Conservation (phyloP, 78 protist genomes). For the Cavenderia fasciculata region DNA sequence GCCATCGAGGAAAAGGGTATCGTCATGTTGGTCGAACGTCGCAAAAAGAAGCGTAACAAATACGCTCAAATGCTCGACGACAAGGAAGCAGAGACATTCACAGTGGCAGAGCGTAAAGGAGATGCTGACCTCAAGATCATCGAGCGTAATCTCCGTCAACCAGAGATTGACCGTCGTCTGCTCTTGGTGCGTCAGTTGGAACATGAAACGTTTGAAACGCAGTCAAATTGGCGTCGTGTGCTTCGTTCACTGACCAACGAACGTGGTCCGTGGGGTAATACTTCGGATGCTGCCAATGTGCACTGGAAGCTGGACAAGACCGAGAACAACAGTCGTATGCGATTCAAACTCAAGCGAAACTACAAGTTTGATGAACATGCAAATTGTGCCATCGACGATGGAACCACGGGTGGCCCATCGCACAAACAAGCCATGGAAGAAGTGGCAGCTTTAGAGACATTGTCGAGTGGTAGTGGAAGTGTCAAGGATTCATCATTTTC, state of each 20-base stretch:
- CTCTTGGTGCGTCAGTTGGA: neutral
- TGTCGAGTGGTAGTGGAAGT: neutral
- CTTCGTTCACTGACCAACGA: slow-evolving; percentile 50
- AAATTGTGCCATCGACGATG: slow-evolving; percentile 59
- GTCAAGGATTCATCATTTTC: slow-evolving; percentile 6
- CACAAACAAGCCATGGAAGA: too few relatives aligned
- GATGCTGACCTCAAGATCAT: slow-evolving; percentile 23
- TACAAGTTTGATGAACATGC: slow-evolving; percentile 75
- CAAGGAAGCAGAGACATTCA: slow-evolving; percentile 48
- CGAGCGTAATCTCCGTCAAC: neutral
- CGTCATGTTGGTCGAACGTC: neutral
- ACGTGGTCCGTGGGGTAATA: slow-evolving; percentile 77
- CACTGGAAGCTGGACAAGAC: slow-evolving; percentile 83
- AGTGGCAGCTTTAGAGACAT: neutral
- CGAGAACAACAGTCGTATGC: slow-evolving; percentile 71
- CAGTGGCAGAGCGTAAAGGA: slow-evolving; percentile 40
- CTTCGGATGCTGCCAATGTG: neutral
- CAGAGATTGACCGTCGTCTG: slow-evolving; percentile 33
- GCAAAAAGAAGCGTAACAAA: slow-evolving; percentile 40
- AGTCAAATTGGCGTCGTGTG: slow-evolving; percentile 21
- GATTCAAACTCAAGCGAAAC: slow-evolving; percentile 76
- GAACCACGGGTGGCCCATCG: neutral
- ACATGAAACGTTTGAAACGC: neutral
- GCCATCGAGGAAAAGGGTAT: slow-evolving; percentile 14
- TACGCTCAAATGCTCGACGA: slow-evolving; percentile 12